phyloP scores from a whole-genome alignment of 768 basidiomycete species.

The Punctularia strigosozonata region DNA sequence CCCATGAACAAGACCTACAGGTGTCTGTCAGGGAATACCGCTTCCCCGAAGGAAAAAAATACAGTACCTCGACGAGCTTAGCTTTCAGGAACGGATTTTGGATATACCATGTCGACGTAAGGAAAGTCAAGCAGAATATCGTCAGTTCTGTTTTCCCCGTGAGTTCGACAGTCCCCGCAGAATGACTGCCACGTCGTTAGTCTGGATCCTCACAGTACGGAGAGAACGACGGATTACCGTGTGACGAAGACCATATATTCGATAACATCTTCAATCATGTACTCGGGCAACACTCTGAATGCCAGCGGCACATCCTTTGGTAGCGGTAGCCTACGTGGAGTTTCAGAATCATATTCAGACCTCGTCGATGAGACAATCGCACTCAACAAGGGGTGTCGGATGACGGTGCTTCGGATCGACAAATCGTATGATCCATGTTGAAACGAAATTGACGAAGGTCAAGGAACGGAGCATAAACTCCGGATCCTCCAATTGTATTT shows the following conservation, averaged over 20 bases:
- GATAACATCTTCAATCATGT: constrained; percentile 86
- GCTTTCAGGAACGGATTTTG: constrained; percentile 97
- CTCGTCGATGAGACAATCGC: constrained; percentile 23
- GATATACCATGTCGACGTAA: constrained; percentile 93
- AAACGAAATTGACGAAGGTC: constrained; percentile 80
- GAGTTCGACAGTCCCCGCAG: constrained; percentile 73
- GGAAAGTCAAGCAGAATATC: constrained; percentile 81
- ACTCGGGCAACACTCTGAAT: constrained; percentile 88
- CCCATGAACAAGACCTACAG: constrained; percentile 63
- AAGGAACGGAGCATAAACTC: constrained; percentile 71
- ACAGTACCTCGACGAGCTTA: constrained; percentile 84
- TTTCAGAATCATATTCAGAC: too few species aligned
- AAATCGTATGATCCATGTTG: constrained; percentile 87
- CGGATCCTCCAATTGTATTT: constrained; percentile 80
- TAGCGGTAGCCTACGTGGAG: constrained; percentile 75
- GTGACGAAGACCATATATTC: constrained; percentile 81
- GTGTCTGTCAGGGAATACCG: constrained; percentile 2
- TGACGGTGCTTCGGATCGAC: constrained; percentile 75
- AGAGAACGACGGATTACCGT: constrained; percentile 36
- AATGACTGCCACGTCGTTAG: constrained; percentile 26
- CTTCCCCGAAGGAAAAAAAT: neutral
- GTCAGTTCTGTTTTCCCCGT: constrained; percentile 81
- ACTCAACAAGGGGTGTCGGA: constrained; percentile 61
- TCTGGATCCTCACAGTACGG: constrained; percentile 1
- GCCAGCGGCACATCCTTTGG: constrained; percentile 74